A percentile compares a stretch with the other conserved stretches of the same genome.
Evolutionary conservation across 2,329 filamentous ascomycete genomes (phyloP).

Genomic region (Pestalotiopsis sp.): DNA sequence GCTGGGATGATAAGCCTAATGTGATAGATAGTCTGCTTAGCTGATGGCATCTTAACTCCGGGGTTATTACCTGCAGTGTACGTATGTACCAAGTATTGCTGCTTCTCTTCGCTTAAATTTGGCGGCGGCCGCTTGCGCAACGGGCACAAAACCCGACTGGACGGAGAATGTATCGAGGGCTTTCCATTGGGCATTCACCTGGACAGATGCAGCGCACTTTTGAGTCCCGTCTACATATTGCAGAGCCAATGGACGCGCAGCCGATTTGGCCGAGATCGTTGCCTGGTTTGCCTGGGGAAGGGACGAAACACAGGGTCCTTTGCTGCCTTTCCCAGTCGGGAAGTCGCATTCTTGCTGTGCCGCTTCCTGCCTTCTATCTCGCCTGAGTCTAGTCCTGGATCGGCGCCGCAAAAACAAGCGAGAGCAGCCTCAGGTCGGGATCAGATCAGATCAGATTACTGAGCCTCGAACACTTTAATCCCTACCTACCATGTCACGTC

Average conservation of each 20-base stretch:
- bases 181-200: no score
- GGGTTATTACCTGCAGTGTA: no score
- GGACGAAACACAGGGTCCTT: not conserved
- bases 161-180: no score
- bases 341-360: not conserved
- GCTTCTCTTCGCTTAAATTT: no score
- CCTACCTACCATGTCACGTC: not conserved
- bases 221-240: no score
- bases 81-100: no score
- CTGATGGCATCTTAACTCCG: not conserved
- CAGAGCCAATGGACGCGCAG: no score
- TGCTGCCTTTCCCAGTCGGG: not conserved
- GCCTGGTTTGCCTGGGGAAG: not conserved
- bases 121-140: no score
- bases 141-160: no score
- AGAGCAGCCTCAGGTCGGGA: not conserved
- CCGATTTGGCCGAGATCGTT: not conserved
- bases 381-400: not conserved
- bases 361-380: not conserved
- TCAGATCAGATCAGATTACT: not conserved
- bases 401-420: not conserved
- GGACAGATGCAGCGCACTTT: no score
- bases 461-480: not conserved
- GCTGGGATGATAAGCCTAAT: not conserved
- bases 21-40: not conserved